These are phyloP conservation scores for Sonneratia alba DNA, from an alignment of 345 rosid species.

Conservation along the genomic window DNA sequence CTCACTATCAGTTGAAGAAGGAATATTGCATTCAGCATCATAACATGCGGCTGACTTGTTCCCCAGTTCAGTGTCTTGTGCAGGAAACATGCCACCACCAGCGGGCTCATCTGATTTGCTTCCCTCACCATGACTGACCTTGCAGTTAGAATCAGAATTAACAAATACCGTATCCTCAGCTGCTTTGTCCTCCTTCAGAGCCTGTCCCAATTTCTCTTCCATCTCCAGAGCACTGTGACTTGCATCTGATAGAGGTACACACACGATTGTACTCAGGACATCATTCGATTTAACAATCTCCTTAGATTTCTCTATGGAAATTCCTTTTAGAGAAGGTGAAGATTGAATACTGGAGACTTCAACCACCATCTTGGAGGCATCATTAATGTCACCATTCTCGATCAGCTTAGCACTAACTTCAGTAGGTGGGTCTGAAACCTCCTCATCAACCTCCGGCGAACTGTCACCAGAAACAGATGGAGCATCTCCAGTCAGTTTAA, in stretches of 20 bases:
- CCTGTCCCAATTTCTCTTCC: neutral
- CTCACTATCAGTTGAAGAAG: neutral
- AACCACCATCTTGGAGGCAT: neutral
- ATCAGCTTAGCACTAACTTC: neutral
- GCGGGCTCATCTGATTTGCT: neutral
- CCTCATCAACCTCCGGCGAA: constrained; percentile 7
- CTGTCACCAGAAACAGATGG: constrained; percentile 1
- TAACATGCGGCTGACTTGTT: neutral
- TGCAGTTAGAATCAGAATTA: constrained; percentile 3
- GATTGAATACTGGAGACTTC: constrained; percentile 8
- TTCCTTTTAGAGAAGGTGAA: constrained; percentile 5
- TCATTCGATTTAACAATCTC: constrained; percentile 3
- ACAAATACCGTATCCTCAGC: neutral
- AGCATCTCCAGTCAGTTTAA: neutral
- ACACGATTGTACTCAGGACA: neutral
- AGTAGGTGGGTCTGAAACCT: constrained; percentile 6
- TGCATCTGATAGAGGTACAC: neutral
- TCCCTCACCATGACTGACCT: constrained; percentile 6
- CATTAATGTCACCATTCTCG: neutral
- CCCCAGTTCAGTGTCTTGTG: neutral
- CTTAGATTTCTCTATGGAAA: constrained; percentile 3
- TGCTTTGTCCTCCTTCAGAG: neutral
- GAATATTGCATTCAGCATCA: neutral
- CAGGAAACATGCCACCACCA: neutral
- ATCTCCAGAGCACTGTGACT: neutral